These are phyloP conservation scores for Stipa capillata DNA, from an alignment of 176 grass and related monocot genomes.

Conservation along the genomic window DNA sequence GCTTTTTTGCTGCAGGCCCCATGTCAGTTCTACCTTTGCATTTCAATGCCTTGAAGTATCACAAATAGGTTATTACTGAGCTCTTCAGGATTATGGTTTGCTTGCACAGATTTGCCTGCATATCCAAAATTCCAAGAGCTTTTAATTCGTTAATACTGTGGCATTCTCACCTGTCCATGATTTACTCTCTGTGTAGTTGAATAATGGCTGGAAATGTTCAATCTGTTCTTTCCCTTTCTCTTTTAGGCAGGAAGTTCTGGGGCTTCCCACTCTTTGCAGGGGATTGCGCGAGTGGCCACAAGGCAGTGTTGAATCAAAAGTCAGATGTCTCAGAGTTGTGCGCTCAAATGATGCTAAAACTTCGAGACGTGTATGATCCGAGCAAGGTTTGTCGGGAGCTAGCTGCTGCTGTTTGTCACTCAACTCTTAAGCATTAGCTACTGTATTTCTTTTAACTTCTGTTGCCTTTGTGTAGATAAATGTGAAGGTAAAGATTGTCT, in stretches of 20 bases:
- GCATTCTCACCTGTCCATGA: background rate
- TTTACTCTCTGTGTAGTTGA: background rate
- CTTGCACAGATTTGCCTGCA: too few relatives aligned
- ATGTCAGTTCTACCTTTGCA: background rate
- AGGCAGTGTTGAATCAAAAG: conserved; percentile 48
- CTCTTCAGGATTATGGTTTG: too few relatives aligned
- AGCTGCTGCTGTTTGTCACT: background rate
- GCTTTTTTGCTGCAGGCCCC: background rate
- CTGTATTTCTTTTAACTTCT: background rate
- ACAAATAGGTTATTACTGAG: too few relatives aligned
- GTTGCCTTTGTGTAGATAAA: conserved; percentile 38
- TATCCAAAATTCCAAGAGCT: too few relatives aligned
- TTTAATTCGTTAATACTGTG: background rate
- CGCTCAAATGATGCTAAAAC: conserved; percentile 63
- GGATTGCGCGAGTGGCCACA: conserved; percentile 67
- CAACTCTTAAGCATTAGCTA: background rate
- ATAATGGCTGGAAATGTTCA: background rate
- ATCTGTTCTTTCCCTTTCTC: background rate
- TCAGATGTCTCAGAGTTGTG: conserved; percentile 79
- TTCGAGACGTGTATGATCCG: conserved; percentile 67
- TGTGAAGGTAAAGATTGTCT: conserved; percentile 67
- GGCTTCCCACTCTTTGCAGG: conserved; percentile 72
- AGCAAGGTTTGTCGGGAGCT: conserved; percentile 38
- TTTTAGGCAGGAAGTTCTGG: conserved; percentile 63
- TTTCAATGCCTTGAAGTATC: background rate